These are phyloP conservation scores for Nicotiana obtusifolia DNA, from an alignment of 257 asterid genomes.

Conservation along the genomic window DNA sequence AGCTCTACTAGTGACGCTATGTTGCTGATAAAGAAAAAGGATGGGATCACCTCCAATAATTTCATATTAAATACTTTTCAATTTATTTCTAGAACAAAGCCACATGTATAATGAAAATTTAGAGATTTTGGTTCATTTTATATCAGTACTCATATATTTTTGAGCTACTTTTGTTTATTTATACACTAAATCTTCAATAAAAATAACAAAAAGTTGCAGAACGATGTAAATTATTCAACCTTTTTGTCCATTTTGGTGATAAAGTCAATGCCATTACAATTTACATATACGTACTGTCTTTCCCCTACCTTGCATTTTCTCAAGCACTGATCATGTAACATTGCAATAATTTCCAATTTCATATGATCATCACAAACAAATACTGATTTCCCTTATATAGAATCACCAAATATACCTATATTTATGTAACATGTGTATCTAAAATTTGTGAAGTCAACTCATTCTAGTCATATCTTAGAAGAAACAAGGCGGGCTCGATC, in stretches of 20 bases:
- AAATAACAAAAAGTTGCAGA: too few relatives aligned
- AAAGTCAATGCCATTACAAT: too few relatives aligned
- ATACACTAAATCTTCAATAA: too few relatives aligned
- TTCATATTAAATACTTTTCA: too few relatives aligned
- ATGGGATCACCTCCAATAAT: too few relatives aligned
- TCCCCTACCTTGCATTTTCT: not conserved
- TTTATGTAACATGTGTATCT: not conserved
- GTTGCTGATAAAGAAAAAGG: not conserved
- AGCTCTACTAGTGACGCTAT: conserved; percentile 25
- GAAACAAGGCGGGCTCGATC: not conserved
- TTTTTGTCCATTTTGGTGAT: too few relatives aligned
- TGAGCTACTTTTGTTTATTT: too few relatives aligned
- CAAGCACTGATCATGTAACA: not conserved
- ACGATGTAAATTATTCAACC: not conserved
- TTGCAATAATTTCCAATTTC: not conserved
- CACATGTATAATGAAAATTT: too few relatives aligned
- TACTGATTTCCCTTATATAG: not conserved
- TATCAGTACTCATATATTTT: too few relatives aligned
- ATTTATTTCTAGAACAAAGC: too few relatives aligned
- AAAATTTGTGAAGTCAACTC: not conserved
- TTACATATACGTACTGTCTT: too few relatives aligned
- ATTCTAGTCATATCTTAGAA: not conserved
- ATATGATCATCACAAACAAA: not conserved
- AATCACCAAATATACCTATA: not conserved
- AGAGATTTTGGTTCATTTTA: too few relatives aligned